Percentiles rank a stretch among this genome's conserved stretches.
These are phyloP conservation scores for Penicillium samsonianum DNA, from an alignment of 495 filamentous ascomycete species.

Conservation along the genomic window DNA sequence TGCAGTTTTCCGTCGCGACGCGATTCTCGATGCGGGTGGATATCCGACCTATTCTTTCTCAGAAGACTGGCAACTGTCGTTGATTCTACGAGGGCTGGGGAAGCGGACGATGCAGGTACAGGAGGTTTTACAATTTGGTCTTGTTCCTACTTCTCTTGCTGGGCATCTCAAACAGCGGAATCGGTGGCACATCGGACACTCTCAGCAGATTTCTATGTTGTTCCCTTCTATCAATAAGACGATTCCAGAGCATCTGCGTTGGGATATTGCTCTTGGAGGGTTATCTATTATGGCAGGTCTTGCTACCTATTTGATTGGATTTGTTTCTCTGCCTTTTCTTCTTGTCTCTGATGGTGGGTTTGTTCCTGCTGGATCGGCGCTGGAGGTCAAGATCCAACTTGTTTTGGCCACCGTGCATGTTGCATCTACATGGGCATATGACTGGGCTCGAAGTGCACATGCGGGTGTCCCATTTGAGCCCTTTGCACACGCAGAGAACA, in stretches of 20 bases:
- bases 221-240: slow-evolving; percentile 12
- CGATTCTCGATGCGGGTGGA: slow-evolving; percentile 47
- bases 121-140: slow-evolving; percentile 53
- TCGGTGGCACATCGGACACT: slow-evolving; percentile 45
- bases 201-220: slow-evolving; percentile 35
- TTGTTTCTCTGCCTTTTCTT: slow-evolving; percentile 26
- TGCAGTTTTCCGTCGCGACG: slow-evolving; percentile 46
- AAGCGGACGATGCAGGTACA: slow-evolving; percentile 48
- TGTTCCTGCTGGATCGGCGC: slow-evolving; percentile 16
- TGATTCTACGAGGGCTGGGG: slow-evolving; percentile 44
- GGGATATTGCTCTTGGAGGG: slow-evolving; percentile 32
- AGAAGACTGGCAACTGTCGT: slow-evolving; percentile 53
- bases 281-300: slow-evolving; percentile 28
- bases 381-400: slow-evolving; percentile 20
- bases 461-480: slow-evolving; percentile 21
- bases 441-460: slow-evolving; percentile 13
- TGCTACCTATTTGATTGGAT: slow-evolving; percentile 22
- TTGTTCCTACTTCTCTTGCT: slow-evolving; percentile 49
- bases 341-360: slow-evolving; percentile 17
- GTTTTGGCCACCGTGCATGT: slow-evolving; percentile 20
- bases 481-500: slow-evolving; percentile 39
- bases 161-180: slow-evolving; percentile 54
- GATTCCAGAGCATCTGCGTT: slow-evolving; percentile 23
- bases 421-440: slow-evolving; percentile 30
- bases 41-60: slow-evolving; percentile 53